Conservation (phyloP, 768 basidiomycete species). For the Exidia glandulosa region DNA sequence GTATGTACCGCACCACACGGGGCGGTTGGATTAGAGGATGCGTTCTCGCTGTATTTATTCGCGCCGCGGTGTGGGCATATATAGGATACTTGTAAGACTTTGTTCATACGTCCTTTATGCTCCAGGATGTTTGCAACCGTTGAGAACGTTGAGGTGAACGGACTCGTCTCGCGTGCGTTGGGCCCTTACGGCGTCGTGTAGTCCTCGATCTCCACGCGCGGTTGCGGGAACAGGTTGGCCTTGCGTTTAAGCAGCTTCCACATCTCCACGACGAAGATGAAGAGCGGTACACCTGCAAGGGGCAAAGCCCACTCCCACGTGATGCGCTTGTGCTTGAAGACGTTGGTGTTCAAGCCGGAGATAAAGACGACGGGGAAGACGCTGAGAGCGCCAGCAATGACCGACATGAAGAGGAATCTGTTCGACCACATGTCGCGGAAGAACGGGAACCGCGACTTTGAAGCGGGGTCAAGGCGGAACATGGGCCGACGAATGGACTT, state of each 20-base stretch:
- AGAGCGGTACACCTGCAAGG: conserved; percentile 17
- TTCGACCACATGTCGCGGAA: conserved; percentile 4
- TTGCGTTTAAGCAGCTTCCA: conserved; percentile 4
- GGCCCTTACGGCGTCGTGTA: not conserved
- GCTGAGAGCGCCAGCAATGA: conserved; percentile 22
- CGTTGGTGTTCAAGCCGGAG: conserved; percentile 19
- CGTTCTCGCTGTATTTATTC: no score
- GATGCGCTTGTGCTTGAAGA: conserved; percentile 22
- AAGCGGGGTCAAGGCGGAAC: conserved; percentile 14
- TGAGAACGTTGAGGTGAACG: no score
- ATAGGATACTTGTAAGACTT: no score
- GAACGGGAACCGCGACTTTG: not conserved
- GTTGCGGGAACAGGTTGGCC: not conserved
- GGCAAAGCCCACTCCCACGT: conserved; percentile 27
- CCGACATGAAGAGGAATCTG: conserved; percentile 7
- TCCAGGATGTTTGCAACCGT: no score
- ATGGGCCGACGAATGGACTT: conserved; percentile 14
- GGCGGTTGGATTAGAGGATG: not conserved
- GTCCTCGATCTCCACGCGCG: not conserved
- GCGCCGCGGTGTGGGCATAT: no score
- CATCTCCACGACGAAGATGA: conserved; percentile 9
- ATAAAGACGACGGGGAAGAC: conserved; percentile 23
- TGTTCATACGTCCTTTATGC: no score
- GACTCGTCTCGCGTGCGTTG: no score
- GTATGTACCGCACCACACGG: not conserved